Evolutionary conservation across 2,329 filamentous ascomycete genomes (phyloP).

Genomic region (Sarocladium oryzae): DNA sequence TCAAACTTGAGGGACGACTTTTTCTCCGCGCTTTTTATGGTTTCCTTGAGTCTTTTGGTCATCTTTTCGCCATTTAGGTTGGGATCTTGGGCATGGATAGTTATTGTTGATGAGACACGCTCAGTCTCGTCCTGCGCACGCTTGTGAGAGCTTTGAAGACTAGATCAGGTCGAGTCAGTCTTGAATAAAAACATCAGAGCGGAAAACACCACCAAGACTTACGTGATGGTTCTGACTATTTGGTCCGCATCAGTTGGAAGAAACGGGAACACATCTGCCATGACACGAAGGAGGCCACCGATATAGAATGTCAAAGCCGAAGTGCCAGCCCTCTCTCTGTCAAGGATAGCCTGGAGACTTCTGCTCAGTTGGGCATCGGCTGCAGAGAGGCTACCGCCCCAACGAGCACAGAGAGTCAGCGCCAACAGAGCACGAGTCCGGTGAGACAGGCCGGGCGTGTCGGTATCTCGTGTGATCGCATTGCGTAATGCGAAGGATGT

Average conservation of each 20-base stretch:
- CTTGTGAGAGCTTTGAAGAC: constrained; percentile 12
- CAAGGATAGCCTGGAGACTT: constrained; percentile 36
- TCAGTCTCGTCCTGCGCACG: constrained; percentile 27
- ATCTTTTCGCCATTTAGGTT: constrained; percentile 28
- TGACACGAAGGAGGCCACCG: constrained; percentile 38
- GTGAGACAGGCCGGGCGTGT: constrained; percentile 69
- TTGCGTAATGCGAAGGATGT: constrained; percentile 66
- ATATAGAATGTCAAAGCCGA: constrained; percentile 49
- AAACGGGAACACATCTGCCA: constrained; percentile 36
- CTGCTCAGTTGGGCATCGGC: constrained; percentile 38
- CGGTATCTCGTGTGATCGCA: constrained; percentile 61
- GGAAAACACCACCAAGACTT: constrained; percentile 17
- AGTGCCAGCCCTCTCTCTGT: constrained; percentile 28
- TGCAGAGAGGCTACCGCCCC: constrained; percentile 55
- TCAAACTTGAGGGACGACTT: constrained; percentile 25
- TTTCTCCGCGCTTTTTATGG: constrained; percentile 27
- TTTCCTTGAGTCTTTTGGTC: constrained; percentile 24
- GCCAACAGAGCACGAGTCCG: constrained; percentile 63
- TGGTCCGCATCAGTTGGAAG: constrained; percentile 30
- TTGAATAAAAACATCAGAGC: not conserved
- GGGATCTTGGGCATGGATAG: constrained; percentile 22
- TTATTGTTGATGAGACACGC: constrained; percentile 30
- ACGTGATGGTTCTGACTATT: constrained; percentile 34
- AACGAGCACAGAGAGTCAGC: constrained; percentile 65
- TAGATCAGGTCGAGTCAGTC: not conserved